These are phyloP conservation scores for Posidonia australis DNA, from an alignment of 106 monocot genomes.

Conservation along the genomic window DNA sequence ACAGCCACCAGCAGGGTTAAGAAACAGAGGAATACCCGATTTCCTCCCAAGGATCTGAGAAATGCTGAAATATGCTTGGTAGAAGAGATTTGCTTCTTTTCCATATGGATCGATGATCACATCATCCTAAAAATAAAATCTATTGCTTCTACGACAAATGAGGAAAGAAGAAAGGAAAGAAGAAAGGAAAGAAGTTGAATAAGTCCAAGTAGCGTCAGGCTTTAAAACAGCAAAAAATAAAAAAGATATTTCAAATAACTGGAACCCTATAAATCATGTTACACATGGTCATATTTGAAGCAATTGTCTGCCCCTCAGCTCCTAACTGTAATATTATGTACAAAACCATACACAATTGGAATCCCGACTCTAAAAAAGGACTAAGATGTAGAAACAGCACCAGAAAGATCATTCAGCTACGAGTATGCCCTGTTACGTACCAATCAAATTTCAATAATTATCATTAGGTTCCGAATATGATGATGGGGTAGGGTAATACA, in stretches of 20 bases:
- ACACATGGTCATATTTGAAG: background rate
- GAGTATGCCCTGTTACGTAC: constrained; percentile 1
- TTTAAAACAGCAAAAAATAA: no score
- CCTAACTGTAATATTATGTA: constrained; percentile 6
- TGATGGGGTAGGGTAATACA: background rate
- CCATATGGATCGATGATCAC: no score
- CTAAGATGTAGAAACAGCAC: background rate
- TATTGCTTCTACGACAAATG: no score
- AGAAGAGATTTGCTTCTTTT: no score
- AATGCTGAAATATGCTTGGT: no score
- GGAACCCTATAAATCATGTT: background rate
- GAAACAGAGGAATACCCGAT: no score
- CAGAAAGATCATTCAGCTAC: background rate
- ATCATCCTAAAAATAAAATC: no score
- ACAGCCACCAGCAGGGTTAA: no score
- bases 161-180: no score
- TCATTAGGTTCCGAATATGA: background rate
- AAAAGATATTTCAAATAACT: background rate
- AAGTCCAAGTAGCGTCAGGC: no score
- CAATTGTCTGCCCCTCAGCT: background rate
- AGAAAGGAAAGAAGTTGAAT: background rate
- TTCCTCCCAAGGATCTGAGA: no score
- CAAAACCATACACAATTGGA: background rate
- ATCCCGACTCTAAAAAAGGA: background rate
- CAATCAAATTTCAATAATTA: background rate